Conservation (phyloP, 1,139 yeast genomes). For the Geotrichum carabidarum region DNA sequence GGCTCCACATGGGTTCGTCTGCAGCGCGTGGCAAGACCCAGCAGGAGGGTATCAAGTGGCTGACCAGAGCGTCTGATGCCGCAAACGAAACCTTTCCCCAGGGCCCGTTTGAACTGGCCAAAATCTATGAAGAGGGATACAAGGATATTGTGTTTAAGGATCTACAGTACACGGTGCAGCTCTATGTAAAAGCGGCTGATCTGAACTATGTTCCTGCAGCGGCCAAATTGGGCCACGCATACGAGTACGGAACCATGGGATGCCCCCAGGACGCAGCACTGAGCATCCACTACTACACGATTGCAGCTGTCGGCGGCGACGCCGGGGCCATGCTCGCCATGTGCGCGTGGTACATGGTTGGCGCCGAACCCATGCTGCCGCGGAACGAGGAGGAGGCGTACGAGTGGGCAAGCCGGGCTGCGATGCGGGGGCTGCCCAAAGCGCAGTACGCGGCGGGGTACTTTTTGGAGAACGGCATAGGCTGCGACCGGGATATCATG, state of each 20-base stretch:
- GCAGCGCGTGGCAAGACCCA: constrained; percentile 49
- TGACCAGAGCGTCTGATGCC: constrained; percentile 75
- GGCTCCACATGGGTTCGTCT: constrained; percentile 40
- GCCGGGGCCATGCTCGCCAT: constrained; percentile 85
- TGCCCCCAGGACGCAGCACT: constrained; percentile 80
- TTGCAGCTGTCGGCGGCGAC: constrained; percentile 86
- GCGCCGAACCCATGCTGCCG: constrained; percentile 75
- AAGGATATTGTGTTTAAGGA: constrained; percentile 83
- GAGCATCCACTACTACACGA: constrained; percentile 87
- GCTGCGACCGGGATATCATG: constrained; percentile 56
- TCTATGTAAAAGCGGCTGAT: constrained; percentile 85
- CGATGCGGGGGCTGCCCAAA: constrained; percentile 63
- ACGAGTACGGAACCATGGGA: constrained; percentile 72
- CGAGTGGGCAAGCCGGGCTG: constrained; percentile 91
- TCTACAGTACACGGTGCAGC: constrained; percentile 74
- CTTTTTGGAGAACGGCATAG: constrained; percentile 82
- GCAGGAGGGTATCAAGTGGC: constrained; percentile 88
- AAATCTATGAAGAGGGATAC: constrained; percentile 78
- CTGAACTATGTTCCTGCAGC: constrained; percentile 81
- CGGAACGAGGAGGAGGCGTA: constrained; percentile 82
- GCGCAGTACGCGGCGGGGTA: constrained; percentile 87
- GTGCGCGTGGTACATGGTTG: constrained; percentile 95
- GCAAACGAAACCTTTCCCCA: constrained; percentile 84
- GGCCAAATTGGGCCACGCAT: constrained; percentile 70
- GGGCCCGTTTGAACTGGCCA: constrained; percentile 89